Conservation (phyloP, 1,284 basidiomycete genomes). For the Moesziomyces antarcticus region DNA sequence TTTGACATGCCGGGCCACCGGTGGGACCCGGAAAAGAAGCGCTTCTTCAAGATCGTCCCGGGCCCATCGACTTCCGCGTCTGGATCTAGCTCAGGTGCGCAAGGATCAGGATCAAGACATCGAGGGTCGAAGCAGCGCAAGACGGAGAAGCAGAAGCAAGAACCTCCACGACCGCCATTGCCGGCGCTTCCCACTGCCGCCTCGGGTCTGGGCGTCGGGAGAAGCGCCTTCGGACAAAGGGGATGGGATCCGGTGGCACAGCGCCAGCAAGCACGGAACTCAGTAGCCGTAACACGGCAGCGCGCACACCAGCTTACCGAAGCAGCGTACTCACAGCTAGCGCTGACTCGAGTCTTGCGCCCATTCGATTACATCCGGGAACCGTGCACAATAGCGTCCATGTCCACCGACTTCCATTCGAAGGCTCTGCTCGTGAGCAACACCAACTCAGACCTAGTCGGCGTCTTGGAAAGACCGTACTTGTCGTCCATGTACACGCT, state of each 20-base stretch:
- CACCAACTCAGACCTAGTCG: no score
- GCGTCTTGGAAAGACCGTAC: no score
- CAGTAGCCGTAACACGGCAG: not conserved
- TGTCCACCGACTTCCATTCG: no score
- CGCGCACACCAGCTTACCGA: not conserved
- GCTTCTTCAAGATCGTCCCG: constrained; percentile 45
- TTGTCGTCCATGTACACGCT: no score
- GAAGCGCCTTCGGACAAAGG: not conserved
- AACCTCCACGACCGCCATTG: constrained; percentile 1
- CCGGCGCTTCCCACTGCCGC: constrained; percentile 9
- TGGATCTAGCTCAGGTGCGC: no score
- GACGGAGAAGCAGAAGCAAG: not conserved
- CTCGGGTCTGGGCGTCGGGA: not conserved
- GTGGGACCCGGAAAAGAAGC: constrained; percentile 41
- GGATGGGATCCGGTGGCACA: constrained; percentile 13
- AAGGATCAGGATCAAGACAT: not conserved
- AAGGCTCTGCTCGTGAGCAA: no score
- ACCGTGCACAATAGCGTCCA: not conserved
- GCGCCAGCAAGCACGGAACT: constrained; percentile 7
- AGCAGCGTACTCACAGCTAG: constrained; percentile 29
- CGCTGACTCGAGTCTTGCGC: constrained; percentile 8
- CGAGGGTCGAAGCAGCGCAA: no score
- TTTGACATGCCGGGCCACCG: constrained; percentile 44
- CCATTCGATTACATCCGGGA: not conserved
- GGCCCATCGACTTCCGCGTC: not conserved